Conservation (phyloP, 768 basidiomycete genomes). For the Boletus fagicola region DNA sequence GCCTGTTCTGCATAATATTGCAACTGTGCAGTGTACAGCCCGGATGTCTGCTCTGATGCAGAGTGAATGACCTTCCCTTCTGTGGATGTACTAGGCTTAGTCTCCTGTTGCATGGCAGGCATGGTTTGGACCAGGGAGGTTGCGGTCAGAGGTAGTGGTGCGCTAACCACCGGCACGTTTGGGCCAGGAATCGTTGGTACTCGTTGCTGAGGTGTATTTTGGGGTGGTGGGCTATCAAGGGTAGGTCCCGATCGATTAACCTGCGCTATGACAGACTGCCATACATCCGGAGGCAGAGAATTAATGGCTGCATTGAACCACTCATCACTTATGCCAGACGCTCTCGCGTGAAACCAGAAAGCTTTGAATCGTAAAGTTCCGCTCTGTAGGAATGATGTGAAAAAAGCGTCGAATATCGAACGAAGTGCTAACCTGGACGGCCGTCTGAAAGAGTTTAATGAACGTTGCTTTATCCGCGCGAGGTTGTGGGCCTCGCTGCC, state of each 20-base stretch:
- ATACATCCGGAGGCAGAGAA: slow-evolving; percentile 18
- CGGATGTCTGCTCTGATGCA: not conserved
- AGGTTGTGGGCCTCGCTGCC: not conserved
- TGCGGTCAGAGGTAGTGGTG: not conserved
- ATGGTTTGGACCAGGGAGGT: not conserved
- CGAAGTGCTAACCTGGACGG: slow-evolving; percentile 18
- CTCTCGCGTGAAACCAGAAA: slow-evolving; percentile 15
- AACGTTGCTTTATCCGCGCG: slow-evolving; percentile 17
- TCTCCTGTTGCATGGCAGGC: not conserved
- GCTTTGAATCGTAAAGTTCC: slow-evolving; percentile 13
- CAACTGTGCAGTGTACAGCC: slow-evolving; percentile 13
- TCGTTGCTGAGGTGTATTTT: slow-evolving; percentile 1
- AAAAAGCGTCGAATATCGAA: not conserved
- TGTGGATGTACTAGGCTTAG: not conserved
- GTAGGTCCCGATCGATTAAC: not conserved
- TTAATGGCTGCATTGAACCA: slow-evolving; percentile 19
- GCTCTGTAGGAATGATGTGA: slow-evolving; percentile 13
- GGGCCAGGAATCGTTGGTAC: not conserved
- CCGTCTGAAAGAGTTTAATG: slow-evolving; percentile 21
- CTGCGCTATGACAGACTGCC: slow-evolving; percentile 12
- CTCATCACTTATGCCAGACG: slow-evolving; percentile 18
- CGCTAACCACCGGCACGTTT: not conserved
- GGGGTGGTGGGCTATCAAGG: not conserved
- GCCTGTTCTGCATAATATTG: slow-evolving; percentile 25
- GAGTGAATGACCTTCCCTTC: not conserved